These are phyloP conservation scores for Zizania palustris DNA, from an alignment of 202 grass and related monocot species.

Conservation along the genomic window DNA sequence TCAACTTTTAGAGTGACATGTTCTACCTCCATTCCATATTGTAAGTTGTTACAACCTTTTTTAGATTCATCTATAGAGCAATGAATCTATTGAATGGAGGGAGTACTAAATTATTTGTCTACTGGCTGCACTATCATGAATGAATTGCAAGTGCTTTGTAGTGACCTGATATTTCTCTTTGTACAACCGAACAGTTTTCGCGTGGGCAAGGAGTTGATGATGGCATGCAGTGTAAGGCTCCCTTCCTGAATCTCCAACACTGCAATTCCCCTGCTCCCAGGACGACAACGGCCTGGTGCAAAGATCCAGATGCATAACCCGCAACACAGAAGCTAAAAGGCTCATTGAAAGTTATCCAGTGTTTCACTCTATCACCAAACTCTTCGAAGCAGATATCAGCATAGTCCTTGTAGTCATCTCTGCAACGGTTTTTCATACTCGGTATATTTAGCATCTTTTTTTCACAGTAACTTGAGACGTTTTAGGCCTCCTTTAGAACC, in stretches of 20 bases:
- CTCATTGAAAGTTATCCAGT: constrained; percentile 72
- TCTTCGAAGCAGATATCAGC: constrained; percentile 59
- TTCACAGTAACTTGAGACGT: neutral
- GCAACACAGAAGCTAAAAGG: constrained; percentile 20
- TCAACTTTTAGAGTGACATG: too few relatives aligned
- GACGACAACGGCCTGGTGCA: constrained; percentile 44
- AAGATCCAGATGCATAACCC: constrained; percentile 32
- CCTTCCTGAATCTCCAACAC: constrained; percentile 36
- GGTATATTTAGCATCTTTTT: neutral
- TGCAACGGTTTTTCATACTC: constrained; percentile 6
- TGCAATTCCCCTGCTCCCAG: constrained; percentile 35
- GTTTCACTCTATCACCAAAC: constrained; percentile 58
- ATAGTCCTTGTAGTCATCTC: constrained; percentile 50
- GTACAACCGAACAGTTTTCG: constrained; percentile 31
- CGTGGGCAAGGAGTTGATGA: constrained; percentile 48
- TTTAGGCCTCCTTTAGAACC: too few relatives aligned
- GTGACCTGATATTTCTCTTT: constrained; percentile 44
- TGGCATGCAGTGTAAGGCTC: constrained; percentile 52
- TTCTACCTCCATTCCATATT: too few relatives aligned
- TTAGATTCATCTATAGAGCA: too few relatives aligned
- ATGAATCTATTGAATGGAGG: too few relatives aligned
- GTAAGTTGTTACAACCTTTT: too few relatives aligned
- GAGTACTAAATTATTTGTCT: neutral
- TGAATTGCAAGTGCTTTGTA: neutral
- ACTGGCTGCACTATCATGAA: neutral